Conservation (phyloP, 2,329 filamentous ascomycete genomes). For the Beauveria sp. region DNA sequence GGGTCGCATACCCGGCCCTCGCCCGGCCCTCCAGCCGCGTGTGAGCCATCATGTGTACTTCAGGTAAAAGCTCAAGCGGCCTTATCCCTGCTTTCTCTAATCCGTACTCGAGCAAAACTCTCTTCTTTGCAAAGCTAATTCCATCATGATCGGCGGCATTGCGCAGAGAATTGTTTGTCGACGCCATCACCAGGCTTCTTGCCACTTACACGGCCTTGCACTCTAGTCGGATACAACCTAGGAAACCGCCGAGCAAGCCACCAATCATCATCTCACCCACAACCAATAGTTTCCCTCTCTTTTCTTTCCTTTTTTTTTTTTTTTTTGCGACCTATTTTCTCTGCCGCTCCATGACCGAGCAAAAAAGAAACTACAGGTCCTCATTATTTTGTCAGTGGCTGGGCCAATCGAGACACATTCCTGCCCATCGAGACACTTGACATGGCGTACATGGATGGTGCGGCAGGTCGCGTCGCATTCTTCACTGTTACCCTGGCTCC, state of each 20-base stretch:
- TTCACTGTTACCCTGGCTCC: neutral
- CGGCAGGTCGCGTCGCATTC: constrained; percentile 4
- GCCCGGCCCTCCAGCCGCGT: too few species aligned
- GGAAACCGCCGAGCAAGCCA: neutral
- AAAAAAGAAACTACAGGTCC: neutral
- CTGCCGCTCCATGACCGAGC: neutral
- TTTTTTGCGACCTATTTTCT: neutral
- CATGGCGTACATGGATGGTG: neutral
- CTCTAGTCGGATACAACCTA: neutral
- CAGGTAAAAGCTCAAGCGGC: too few species aligned
- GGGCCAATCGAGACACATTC: constrained; percentile 5
- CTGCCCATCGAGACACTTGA: neutral
- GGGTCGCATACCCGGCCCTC: too few species aligned
- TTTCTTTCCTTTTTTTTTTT: too few species aligned
- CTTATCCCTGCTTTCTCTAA: too few species aligned
- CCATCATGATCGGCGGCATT: too few species aligned
- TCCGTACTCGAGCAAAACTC: too few species aligned
- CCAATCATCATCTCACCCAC: neutral
- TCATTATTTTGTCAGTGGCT: neutral
- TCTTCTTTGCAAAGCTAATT: too few species aligned
- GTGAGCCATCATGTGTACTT: too few species aligned
- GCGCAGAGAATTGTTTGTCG: neutral
- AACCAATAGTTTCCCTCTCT: neutral
- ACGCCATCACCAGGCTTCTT: neutral
- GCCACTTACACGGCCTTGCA: neutral